phyloP scores from a whole-genome alignment of 257 asterid genomes.

The Solanum commersonii region DNA sequence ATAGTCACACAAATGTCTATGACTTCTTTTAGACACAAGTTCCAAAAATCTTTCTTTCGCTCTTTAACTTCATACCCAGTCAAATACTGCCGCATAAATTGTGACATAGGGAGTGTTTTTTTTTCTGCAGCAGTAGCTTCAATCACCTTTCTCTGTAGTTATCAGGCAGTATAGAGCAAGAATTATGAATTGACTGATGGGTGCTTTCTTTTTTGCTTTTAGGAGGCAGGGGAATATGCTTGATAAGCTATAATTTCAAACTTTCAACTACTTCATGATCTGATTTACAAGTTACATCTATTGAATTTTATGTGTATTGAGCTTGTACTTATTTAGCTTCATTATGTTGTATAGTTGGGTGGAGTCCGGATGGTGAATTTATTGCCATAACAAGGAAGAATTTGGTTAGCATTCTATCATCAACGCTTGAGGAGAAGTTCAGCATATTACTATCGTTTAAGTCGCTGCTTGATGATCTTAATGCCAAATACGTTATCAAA shows the following conservation, averaged over 20 bases:
- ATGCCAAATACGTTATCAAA: constrained; percentile 26
- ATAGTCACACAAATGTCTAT: not conserved
- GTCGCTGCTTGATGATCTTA: constrained; percentile 49
- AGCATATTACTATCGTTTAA: constrained; percentile 40
- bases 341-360: constrained; percentile 51
- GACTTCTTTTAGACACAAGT: not conserved
- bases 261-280: not conserved
- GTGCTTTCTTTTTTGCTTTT: not conserved
- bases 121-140: not conserved
- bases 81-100: not conserved
- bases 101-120: not conserved
- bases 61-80: not conserved
- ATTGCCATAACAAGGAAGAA: constrained; percentile 66
- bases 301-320: not conserved
- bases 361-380: constrained; percentile 61
- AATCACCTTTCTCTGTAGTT: not conserved
- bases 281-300: not conserved
- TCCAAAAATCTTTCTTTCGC: not conserved
- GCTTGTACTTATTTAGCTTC: constrained; percentile 3
- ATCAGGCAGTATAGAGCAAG: not conserved
- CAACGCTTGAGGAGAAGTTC: constrained; percentile 47
- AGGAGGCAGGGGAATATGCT: not conserved
- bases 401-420: constrained; percentile 47
- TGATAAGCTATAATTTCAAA: not conserved
- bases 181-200: not conserved